Base-by-base conservation (phyloP, 2,329 filamentous ascomycete species). In the Claviceps citrina region DNA sequence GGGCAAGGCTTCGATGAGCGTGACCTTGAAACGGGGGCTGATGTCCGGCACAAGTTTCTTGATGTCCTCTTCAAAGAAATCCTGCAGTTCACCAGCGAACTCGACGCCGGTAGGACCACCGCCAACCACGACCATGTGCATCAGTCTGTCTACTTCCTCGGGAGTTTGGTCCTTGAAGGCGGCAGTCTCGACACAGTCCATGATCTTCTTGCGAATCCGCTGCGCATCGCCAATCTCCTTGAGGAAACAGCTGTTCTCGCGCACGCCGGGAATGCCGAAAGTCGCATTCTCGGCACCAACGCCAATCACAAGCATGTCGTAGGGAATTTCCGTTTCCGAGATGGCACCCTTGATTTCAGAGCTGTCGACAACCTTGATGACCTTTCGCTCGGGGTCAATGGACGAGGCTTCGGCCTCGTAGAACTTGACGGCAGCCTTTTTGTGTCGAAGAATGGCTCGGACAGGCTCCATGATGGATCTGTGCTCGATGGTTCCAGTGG, bases 401-500 rank as follows among this genome's bases (percentile, higher is more conserved):
- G 91, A 89, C 56, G 83, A 93, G 43, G 85, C 86, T 61, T 96
- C 89, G 49, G 91, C 91, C 73, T 98, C 91, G 72, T 94, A 98
- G 73, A 82, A 98, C 64, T 86, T 91, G 61, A 93, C 91, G 36
- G 79, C 73, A 47, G 84, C 82, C 66, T 84, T 86, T 75, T 96
- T 96, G 68, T 91, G 83, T 56, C 87, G 84, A 51, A 94, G 74
- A 61, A 98, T 94, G 60, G 91, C 85, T 58, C 91, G 85, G 54
- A 98, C 81, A 42, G 91, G 91, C 69, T 98, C 91, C 91, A 98
- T 98, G 65, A 98, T 98, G 57, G 87, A 96, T 60, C 91, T 85
- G 70, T 96, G 91, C 72, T 98, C 91, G 62, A 98, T 91, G 53
- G 85, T 82, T 54, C 91, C 91, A 49, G 89, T 95, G 39, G 91